Evolutionary conservation across 2,329 filamentous ascomycete genomes (phyloP).

Genomic region (Aspergillus sp.): DNA sequence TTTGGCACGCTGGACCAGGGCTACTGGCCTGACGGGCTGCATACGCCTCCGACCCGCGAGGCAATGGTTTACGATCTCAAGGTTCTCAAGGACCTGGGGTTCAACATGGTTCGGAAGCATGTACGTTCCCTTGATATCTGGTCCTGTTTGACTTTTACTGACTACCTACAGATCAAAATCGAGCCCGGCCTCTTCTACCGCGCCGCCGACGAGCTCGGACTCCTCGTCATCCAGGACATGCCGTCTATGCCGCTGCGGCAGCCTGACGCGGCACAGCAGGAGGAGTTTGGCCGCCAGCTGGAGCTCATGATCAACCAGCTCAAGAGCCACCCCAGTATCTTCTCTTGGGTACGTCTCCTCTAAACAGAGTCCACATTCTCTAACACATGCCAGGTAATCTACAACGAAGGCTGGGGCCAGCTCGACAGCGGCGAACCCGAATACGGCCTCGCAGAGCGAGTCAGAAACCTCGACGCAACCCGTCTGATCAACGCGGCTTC

Average conservation of each 20-base stretch:
- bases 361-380: conserved; percentile 27
- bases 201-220: conserved; percentile 65
- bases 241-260: conserved; percentile 50
- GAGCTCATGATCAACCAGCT: conserved; percentile 62
- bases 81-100: conserved; percentile 63
- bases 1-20: conserved; percentile 71
- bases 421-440: conserved; percentile 55
- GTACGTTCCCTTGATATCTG: conserved; percentile 42
- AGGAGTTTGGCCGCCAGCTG: conserved; percentile 65
- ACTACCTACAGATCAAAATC: conserved; percentile 57
- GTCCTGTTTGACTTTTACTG: too few species aligned
- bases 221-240: conserved; percentile 72
- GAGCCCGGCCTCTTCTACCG: conserved; percentile 67
- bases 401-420: conserved; percentile 73
- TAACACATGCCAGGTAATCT: conserved; percentile 53
- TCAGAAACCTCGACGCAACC: conserved; percentile 61
- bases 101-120: conserved; percentile 72
- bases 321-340: conserved; percentile 64
- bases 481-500: conserved; percentile 63
- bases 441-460: conserved; percentile 54
- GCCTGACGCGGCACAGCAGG: conserved; percentile 53
- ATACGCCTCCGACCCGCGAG: conserved; percentile 64
- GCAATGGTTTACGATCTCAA: conserved; percentile 68
- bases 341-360: conserved; percentile 52
- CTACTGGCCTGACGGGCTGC: conserved; percentile 69